Percentiles rank a stretch among this genome's conserved stretches.
Evolutionary conservation across 116 monocot species (phyloP).

Genomic region (Posidonia oceanica): DNA sequence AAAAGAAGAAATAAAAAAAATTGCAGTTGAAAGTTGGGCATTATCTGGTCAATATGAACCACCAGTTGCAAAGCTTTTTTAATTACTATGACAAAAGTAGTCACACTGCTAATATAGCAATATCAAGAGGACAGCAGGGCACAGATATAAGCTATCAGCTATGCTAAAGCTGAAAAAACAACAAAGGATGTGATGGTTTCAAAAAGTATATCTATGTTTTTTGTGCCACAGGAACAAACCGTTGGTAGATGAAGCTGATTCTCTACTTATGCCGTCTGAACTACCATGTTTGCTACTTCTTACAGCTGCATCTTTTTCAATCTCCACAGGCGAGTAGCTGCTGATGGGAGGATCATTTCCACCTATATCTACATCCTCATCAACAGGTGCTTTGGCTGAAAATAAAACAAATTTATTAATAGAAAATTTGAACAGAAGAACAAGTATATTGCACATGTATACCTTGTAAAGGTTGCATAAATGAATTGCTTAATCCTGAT

Average conservation of each 20-base stretch:
- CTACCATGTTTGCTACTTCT: conserved; percentile 44
- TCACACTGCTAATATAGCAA: no score
- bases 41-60: no score
- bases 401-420: neutral
- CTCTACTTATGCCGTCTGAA: conserved; percentile 54
- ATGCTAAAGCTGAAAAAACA: neutral
- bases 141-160: no score
- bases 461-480: conserved; percentile 59
- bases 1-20: no score
- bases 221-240: conserved; percentile 22
- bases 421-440: neutral
- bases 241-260: conserved; percentile 52
- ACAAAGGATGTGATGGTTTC: neutral
- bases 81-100: no score
- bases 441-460: neutral
- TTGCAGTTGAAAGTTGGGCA: no score
- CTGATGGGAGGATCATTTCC: conserved; percentile 52
- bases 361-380: conserved; percentile 76
- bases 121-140: no score
- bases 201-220: neutral
- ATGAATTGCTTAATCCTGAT: conserved; percentile 65
- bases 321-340: conserved; percentile 53
- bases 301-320: conserved; percentile 37
- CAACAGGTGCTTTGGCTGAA: conserved; percentile 37
- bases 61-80: no score